phyloP scores from a whole-genome alignment of 1,139 yeast genomes.

The Yamadazyma triangularis region DNA sequence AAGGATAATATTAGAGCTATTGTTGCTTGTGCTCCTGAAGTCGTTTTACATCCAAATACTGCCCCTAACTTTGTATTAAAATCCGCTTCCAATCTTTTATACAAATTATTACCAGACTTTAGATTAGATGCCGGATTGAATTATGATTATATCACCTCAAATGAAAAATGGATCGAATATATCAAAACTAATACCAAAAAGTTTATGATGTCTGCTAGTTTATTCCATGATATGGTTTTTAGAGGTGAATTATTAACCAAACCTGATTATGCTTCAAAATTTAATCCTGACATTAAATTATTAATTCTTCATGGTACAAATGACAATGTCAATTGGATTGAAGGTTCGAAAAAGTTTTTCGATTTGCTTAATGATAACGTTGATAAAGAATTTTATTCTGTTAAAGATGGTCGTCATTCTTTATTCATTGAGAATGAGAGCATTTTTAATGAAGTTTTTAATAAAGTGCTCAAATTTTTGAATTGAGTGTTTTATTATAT shows the following conservation, averaged over 20 bases:
- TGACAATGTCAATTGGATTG: slow-evolving; percentile 50
- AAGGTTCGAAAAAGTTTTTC: slow-evolving; percentile 48
- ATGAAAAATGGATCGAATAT: slow-evolving; percentile 44
- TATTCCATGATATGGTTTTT: slow-evolving; percentile 57
- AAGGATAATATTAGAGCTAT: slow-evolving; percentile 52
- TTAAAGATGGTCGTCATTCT: slow-evolving; percentile 40
- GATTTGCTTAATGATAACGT: slow-evolving; percentile 26
- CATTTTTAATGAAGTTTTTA: slow-evolving; percentile 7
- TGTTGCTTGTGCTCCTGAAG: slow-evolving; percentile 64
- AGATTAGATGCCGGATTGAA: slow-evolving; percentile 56
- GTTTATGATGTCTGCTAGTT: slow-evolving; percentile 40
- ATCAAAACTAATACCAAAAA: slow-evolving; percentile 32
- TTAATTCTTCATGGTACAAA: slow-evolving; percentile 43
- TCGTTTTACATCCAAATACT: slow-evolving; percentile 55
- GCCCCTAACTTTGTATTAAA: slow-evolving; percentile 50
- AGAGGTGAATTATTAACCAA: slow-evolving; percentile 55
- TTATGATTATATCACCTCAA: slow-evolving; percentile 52
- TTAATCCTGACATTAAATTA: slow-evolving; percentile 40
- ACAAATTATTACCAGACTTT: slow-evolving; percentile 47
- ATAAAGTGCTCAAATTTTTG: not conserved
- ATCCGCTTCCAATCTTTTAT: slow-evolving; percentile 43
- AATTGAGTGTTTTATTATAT: no score
- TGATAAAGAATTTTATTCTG: slow-evolving; percentile 22
- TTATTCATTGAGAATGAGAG: slow-evolving; percentile 26
- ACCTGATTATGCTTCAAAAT: slow-evolving; percentile 37